Base-by-base conservation (phyloP, 768 basidiomycete species). In the Leccinum variicolor region DNA sequence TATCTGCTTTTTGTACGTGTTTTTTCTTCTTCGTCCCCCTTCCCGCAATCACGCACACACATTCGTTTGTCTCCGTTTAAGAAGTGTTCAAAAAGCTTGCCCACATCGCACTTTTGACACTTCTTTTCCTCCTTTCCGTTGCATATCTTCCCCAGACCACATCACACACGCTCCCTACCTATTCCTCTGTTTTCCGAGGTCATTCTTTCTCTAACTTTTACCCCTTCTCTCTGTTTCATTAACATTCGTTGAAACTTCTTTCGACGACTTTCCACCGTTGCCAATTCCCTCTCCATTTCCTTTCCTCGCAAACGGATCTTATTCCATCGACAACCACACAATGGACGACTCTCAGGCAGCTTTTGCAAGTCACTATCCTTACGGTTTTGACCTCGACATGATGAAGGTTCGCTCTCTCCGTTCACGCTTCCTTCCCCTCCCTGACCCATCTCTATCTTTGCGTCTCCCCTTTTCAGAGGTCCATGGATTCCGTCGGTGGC, bases 311-410 rank as follows among this genome's bases (percentile, higher is more conserved):
- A 65, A 58, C 62, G 65, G 62, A 62, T 63, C 62, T 50, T 50
- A 47, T 62, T 66, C 68, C 53, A 58, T 63, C 61, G 60, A 49
- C 63, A 63, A 53, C 19, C 59, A 71, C 59, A 71, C 75, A 63
- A 86, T 90, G 89, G 87, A 89, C 78, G 87, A 90, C 80, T 67
- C 82, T 54, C 87, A 89, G 74, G 77, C 87, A 71, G 80, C 80
- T 51, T 89, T 88, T 71, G 82, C 84, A 60, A 73, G 77, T 50
- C 87, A 85, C 67, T 90, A 91, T 72, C 80, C 82, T 61, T 91
- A 89, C 81, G 77, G 74, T 57, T 88, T 92, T 77, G 90, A 92
- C 70, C 78, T 92, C 82, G 90, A 92, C 75, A 92, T 92, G 90
- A 92, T 91, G 89, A 92, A 92, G 88, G 90, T 87, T 34, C 15